phyloP scores from a whole-genome alignment of 495 filamentous ascomycete genomes.

The Platismatia glauca region DNA sequence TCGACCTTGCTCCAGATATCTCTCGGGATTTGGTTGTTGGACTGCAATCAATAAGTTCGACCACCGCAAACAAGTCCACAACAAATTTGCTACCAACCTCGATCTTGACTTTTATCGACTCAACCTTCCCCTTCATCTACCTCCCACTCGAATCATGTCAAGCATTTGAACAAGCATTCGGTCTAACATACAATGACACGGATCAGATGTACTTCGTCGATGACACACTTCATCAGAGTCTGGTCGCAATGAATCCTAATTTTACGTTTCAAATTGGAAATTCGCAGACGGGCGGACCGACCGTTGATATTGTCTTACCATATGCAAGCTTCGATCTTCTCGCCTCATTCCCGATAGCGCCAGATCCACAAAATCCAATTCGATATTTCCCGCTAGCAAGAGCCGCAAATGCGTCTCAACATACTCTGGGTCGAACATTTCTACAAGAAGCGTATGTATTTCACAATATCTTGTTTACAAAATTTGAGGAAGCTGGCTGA shows the following conservation, averaged over 20 bases:
- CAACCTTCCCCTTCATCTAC: slow-evolving; percentile 45
- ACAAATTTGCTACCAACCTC: slow-evolving; percentile 16
- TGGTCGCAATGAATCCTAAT: slow-evolving; percentile 38
- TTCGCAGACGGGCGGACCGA: slow-evolving; percentile 31
- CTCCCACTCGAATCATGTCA: slow-evolving; percentile 43
- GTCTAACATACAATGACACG: slow-evolving; percentile 36
- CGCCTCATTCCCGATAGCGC: slow-evolving; percentile 28
- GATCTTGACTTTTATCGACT: slow-evolving; percentile 41
- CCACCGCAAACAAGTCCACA: slow-evolving; percentile 21
- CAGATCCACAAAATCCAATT: slow-evolving; percentile 25
- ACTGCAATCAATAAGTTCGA: slow-evolving; percentile 37
- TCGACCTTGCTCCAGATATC: slow-evolving; percentile 41
- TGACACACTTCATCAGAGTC: slow-evolving; percentile 32
- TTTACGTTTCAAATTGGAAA: slow-evolving; percentile 42
- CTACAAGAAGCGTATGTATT: slow-evolving; percentile 44
- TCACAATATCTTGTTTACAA: not conserved
- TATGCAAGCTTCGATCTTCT: slow-evolving; percentile 46
- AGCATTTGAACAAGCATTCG: slow-evolving; percentile 44
- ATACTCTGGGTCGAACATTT: slow-evolving; percentile 46
- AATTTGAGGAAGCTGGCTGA: not conserved
- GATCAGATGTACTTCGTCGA: slow-evolving; percentile 43
- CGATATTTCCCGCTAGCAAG: slow-evolving; percentile 45
- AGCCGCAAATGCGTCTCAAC: slow-evolving; percentile 38
- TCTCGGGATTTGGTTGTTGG: slow-evolving; percentile 39
- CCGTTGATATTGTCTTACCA: slow-evolving; percentile 42